phyloP scores from a whole-genome alignment of 768 basidiomycete species.

The Favolaschia claudopus region DNA sequence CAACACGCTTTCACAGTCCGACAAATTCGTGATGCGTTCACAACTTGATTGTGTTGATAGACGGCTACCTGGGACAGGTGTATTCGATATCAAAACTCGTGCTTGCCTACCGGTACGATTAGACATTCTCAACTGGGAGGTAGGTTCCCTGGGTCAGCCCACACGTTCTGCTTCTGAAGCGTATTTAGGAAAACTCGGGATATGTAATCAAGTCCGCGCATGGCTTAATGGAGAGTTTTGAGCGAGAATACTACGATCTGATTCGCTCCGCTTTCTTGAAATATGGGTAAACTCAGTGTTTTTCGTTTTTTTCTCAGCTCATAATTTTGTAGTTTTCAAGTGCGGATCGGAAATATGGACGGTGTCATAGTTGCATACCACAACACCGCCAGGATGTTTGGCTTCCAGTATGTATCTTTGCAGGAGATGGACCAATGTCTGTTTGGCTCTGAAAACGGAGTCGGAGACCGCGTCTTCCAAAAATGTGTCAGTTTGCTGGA shows the following conservation, averaged over 20 bases:
- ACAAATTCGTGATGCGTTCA: constrained; percentile 87
- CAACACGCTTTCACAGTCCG: constrained; percentile 45
- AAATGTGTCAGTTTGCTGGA: constrained; percentile 80
- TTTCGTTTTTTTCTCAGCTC: constrained; percentile 1
- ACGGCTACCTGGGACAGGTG: constrained; percentile 85
- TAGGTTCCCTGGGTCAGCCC: constrained; percentile 31
- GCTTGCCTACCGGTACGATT: constrained; percentile 84
- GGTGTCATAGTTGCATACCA: constrained; percentile 90
- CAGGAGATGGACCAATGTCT: constrained; percentile 87
- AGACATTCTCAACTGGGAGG: constrained; percentile 85
- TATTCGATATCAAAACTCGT: constrained; percentile 97
- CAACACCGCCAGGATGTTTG: constrained; percentile 86
- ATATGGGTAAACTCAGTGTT: constrained; percentile 63
- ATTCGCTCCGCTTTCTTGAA: constrained; percentile 94
- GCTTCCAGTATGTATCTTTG: constrained; percentile 92
- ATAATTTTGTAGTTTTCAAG: constrained; percentile 79
- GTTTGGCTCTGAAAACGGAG: constrained; percentile 62
- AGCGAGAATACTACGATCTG: constrained; percentile 94
- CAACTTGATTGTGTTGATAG: constrained; percentile 89
- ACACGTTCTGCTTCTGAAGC: not conserved
- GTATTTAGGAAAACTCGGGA: constrained; percentile 74
- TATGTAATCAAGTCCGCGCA: constrained; percentile 73
- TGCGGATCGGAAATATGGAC: constrained; percentile 96
- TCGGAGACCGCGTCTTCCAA: constrained; percentile 80
- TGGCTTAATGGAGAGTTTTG: constrained; percentile 81